Conservation (phyloP, 1,139 yeast genomes). For the Magnusiomyces suaveolens region DNA sequence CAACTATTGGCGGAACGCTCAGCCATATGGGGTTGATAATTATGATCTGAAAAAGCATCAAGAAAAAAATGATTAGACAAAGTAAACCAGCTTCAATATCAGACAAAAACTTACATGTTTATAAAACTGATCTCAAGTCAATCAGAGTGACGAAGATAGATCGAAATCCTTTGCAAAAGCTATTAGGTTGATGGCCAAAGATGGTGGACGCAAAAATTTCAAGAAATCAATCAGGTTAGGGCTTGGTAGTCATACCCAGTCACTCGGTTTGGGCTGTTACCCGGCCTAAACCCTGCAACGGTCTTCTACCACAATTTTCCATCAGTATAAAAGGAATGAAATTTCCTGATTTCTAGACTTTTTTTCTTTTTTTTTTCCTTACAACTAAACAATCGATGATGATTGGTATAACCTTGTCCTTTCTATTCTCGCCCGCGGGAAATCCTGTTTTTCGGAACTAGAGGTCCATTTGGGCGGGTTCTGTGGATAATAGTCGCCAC, state of each 20-base stretch:
- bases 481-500: constrained; percentile 8
- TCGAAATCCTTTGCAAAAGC: background rate
- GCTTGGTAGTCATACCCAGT: background rate
- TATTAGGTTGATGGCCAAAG: background rate
- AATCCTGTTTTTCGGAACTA: background rate
- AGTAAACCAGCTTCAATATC: background rate
- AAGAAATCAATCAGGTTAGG: background rate
- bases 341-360: background rate
- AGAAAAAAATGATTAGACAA: background rate
- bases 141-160: background rate
- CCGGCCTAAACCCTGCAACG: background rate
- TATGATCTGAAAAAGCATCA: no score
- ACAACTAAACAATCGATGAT: constrained; percentile 9
- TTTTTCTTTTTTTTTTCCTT: constrained; percentile 5
- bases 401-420: constrained; percentile 6
- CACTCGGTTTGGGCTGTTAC: background rate
- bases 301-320: background rate
- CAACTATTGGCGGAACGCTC: constrained; percentile 13
- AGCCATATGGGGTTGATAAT: constrained; percentile 7
- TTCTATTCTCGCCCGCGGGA: constrained; percentile 3
- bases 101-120: background rate
- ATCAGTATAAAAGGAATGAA: background rate
- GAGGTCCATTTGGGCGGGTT: constrained; percentile 5
- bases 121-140: background rate
- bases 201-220: background rate